Conservation (phyloP, 1,139 yeast genomes). For the Kurtzmaniella quercitrusa region DNA sequence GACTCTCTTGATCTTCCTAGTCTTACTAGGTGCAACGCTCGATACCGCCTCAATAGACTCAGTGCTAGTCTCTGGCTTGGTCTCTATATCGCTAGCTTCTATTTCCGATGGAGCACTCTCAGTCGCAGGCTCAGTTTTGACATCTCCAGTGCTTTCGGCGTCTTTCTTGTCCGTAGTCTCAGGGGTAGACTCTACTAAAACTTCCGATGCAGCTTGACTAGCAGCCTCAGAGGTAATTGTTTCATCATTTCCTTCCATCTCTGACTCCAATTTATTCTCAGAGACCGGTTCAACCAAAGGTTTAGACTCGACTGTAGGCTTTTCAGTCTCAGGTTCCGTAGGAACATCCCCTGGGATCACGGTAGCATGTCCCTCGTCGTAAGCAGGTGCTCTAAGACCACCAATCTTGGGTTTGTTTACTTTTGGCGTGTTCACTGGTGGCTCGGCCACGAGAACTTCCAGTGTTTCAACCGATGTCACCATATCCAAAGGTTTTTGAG, state of each 20-base stretch:
- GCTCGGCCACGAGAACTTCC: too few species aligned
- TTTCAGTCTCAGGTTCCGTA: neutral
- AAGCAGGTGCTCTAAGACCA: neutral
- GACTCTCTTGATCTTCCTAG: conserved; percentile 1
- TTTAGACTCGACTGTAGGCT: neutral
- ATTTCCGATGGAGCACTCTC: neutral
- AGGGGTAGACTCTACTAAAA: neutral
- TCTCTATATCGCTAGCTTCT: neutral
- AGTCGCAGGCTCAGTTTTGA: neutral
- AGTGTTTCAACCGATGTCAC: too few species aligned
- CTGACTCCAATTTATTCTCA: too few species aligned
- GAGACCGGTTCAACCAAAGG: too few species aligned
- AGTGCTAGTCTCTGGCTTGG: neutral
- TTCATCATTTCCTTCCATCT: too few species aligned
- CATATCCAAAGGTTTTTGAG: too few species aligned
- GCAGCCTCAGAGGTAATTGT: neutral
- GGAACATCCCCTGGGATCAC: neutral
- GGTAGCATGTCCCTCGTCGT: neutral
- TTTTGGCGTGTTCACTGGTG: neutral
- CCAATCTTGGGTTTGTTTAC: neutral
- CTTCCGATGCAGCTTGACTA: conserved; percentile 9
- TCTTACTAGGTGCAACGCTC: neutral
- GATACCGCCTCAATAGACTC: neutral
- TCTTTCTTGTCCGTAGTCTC: neutral
- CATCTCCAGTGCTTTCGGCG: neutral